phyloP scores from a whole-genome alignment of 73 alveolate genomes.

The Effrenium voratum region DNA sequence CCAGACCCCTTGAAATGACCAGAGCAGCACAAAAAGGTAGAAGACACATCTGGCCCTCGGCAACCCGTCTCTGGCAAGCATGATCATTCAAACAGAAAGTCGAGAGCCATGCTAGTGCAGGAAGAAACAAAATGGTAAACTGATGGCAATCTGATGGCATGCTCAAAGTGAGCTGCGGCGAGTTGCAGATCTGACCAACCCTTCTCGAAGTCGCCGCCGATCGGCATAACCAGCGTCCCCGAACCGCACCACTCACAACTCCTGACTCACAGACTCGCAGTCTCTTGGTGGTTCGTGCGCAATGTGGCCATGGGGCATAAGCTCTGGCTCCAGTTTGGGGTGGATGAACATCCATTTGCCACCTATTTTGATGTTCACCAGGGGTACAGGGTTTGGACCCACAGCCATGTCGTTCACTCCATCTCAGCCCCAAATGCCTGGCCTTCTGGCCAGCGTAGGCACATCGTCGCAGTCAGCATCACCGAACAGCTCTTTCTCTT shows the following conservation, averaged over 20 bases:
- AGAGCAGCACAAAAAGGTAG: slow-evolving; percentile 71
- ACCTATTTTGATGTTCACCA: too few species aligned
- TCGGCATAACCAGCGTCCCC: slow-evolving; percentile 85
- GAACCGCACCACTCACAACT: slow-evolving; percentile 62
- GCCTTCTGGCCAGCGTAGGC: slow-evolving; percentile 19
- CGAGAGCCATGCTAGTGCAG: too few species aligned
- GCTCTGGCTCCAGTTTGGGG: too few species aligned
- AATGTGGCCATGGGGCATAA: not conserved
- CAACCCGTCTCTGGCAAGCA: not conserved
- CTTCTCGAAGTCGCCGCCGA: slow-evolving; percentile 88
- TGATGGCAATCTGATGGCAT: not conserved
- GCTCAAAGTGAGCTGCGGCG: not conserved
- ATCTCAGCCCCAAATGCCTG: not conserved
- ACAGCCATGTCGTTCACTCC: too few species aligned
- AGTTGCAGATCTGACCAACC: slow-evolving; percentile 26
- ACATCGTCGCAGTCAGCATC: slow-evolving; percentile 6
- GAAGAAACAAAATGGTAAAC: too few species aligned
- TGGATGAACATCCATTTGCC: too few species aligned
- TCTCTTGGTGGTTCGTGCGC: too few species aligned
- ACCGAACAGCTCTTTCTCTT: slow-evolving; percentile 5
- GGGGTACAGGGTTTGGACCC: too few species aligned
- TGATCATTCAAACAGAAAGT: not conserved
- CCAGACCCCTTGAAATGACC: slow-evolving; percentile 67
- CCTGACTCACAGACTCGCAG: too few species aligned
- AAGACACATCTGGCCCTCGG: slow-evolving; percentile 58